Evolutionary conservation across 2,329 filamentous ascomycete species (phyloP).

Genomic region (Fusarium nodosum): DNA sequence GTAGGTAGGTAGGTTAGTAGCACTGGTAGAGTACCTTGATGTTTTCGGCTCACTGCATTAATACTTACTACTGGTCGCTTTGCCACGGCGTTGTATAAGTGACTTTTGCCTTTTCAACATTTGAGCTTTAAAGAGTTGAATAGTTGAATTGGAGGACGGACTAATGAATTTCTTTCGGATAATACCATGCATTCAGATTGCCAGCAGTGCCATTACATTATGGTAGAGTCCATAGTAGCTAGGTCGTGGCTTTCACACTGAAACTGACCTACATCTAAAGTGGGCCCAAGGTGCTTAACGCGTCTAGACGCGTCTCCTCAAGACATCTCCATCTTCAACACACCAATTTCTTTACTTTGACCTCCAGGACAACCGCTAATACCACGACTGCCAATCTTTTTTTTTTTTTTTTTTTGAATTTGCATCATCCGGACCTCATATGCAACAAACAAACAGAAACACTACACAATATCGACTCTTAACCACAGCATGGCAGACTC

Average conservation of each 20-base stretch:
- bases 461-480: background rate
- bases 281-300: constrained; percentile 38
- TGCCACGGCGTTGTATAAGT: constrained; percentile 3
- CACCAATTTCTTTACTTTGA: constrained; percentile 5
- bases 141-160: background rate
- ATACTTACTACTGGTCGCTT: background rate
- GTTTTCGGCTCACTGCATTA: background rate
- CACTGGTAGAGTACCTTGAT: background rate
- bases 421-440: background rate
- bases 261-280: constrained; percentile 1
- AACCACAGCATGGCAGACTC: constrained; percentile 57
- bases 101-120: constrained; percentile 1
- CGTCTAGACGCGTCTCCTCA: constrained; percentile 40
- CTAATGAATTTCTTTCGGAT: background rate
- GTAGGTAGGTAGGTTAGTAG: too few species aligned
- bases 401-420: too few species aligned
- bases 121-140: too few species aligned
- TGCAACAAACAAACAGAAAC: background rate
- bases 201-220: background rate
- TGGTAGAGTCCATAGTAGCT: background rate
- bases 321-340: background rate
- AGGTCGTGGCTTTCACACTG: background rate
- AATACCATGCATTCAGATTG: background rate
- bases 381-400: constrained; percentile 10
- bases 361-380: constrained; percentile 3